A percentile compares a stretch with the other conserved stretches of the same genome.
These are phyloP conservation scores for Alternaria alternata DNA, from an alignment of 2,329 filamentous ascomycete genomes.

Conservation along the genomic window DNA sequence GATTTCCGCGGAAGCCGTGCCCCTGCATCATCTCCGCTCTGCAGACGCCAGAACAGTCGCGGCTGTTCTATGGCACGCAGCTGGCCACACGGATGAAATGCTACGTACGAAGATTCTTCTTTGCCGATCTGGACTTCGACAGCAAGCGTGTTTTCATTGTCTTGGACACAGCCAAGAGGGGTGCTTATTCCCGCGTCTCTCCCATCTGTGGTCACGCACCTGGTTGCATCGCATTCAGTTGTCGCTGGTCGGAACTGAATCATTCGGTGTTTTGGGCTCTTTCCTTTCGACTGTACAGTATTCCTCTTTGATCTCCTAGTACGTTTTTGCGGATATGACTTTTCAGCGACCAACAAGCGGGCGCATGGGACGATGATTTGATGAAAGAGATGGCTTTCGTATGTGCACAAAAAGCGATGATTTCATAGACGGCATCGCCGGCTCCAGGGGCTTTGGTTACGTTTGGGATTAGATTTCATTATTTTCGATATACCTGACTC, in stretches of 20 bases:
- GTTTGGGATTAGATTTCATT: slow-evolving; percentile 10
- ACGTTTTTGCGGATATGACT: slow-evolving; percentile 2
- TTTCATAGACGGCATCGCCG: slow-evolving; percentile 11
- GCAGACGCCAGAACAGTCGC: slow-evolving; percentile 35
- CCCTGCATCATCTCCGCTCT: slow-evolving; percentile 14
- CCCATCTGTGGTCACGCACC: neutral
- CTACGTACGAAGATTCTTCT: slow-evolving; percentile 18
- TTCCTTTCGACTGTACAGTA: slow-evolving; percentile 16
- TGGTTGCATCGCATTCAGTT: slow-evolving; percentile 15
- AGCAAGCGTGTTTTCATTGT: neutral
- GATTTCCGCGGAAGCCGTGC: slow-evolving; percentile 19
- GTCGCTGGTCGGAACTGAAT: slow-evolving; percentile 23
- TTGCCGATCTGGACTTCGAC: slow-evolving; percentile 5
- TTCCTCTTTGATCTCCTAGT: slow-evolving; percentile 2
- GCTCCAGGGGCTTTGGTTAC: slow-evolving; percentile 6
- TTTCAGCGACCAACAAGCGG: slow-evolving; percentile 20
- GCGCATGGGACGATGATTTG: slow-evolving; percentile 17
- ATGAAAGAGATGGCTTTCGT: slow-evolving; percentile 22
- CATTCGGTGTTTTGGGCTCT: slow-evolving; percentile 2
- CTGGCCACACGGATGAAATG: slow-evolving; percentile 10
- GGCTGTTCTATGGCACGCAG: slow-evolving; percentile 25
- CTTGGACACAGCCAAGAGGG: neutral
- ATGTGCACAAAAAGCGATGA: slow-evolving; percentile 18
- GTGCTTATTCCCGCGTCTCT: slow-evolving; percentile 9
- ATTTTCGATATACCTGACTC: slow-evolving; percentile 8